Conservation (phyloP, 306 rosid species). For the Trifolium repens region DNA sequence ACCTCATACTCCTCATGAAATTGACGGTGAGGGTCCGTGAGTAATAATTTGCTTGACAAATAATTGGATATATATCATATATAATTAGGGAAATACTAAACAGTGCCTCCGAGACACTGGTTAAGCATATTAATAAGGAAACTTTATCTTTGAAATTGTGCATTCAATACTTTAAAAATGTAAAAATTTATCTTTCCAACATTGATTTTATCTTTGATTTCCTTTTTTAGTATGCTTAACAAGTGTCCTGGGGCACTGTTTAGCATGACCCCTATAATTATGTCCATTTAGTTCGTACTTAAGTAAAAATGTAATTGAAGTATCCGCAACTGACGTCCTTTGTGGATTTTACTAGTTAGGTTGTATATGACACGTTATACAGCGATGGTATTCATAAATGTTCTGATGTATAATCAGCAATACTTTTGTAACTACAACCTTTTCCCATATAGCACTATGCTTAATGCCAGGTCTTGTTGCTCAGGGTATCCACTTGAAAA, state of each 20-base stretch:
- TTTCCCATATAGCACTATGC: constrained; percentile 14
- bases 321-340: neutral
- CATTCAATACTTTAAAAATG: too few species aligned
- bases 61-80: neutral
- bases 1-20: constrained; percentile 46
- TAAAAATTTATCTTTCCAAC: too few species aligned
- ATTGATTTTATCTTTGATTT: too few species aligned
- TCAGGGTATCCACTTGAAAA: constrained; percentile 68
- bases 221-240: too few species aligned
- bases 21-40: constrained; percentile 65
- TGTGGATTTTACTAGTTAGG: constrained; percentile 23
- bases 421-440: constrained; percentile 26
- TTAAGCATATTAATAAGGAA: too few species aligned
- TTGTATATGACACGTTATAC: neutral
- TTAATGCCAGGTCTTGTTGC: constrained; percentile 43
- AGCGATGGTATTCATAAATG: constrained; percentile 17
- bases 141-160: too few species aligned
- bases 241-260: too few species aligned
- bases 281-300: too few species aligned
- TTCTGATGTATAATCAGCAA: constrained; percentile 16
- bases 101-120: too few species aligned
- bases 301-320: too few species aligned
- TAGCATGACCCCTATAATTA: too few species aligned
- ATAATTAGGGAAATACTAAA: too few species aligned
- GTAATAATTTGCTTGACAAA: constrained; percentile 15